Percentiles rank a stretch among this genome's conserved stretches.
Conservation (phyloP, 495 filamentous ascomycete genomes). For the Niebla homalea region DNA sequence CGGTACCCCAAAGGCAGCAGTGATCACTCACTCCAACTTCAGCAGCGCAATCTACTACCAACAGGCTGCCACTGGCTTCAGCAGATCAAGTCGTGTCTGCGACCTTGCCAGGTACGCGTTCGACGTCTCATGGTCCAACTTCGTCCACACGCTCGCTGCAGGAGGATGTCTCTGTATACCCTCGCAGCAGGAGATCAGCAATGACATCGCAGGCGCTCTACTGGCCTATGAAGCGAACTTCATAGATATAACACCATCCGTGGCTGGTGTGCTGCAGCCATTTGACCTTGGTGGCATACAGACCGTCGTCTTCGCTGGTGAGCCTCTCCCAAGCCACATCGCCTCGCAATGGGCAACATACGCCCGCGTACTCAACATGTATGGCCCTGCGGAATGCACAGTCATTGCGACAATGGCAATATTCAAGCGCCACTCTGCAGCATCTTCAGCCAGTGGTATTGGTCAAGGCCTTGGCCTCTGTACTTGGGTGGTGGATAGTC, state of each 20-base stretch:
- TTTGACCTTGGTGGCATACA: conserved; percentile 8
- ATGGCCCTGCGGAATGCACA: not conserved
- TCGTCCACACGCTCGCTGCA: conserved; percentile 13
- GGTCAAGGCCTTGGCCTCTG: too few species aligned
- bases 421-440: not conserved
- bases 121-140: conserved; percentile 15
- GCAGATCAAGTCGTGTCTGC: not conserved
- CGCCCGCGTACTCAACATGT: not conserved
- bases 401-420: not conserved
- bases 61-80: not conserved
- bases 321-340: conserved; percentile 1
- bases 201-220: conserved; percentile 31
- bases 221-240: conserved; percentile 2
- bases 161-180: conserved; percentile 22
- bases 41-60: not conserved
- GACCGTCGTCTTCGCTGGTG: conserved; percentile 18
- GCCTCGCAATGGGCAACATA: not conserved
- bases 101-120: conserved; percentile 19
- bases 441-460: too few species aligned
- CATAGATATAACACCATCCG: conserved; percentile 12
- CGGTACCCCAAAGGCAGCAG: conserved; percentile 38
- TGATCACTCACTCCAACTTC: conserved; percentile 31
- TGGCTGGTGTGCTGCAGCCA: conserved; percentile 9
- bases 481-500: conserved; percentile 48
- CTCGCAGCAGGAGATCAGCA: conserved; percentile 14